Base-by-base conservation (phyloP, 306 rosid genomes). In the Rosa multiflora region DNA sequence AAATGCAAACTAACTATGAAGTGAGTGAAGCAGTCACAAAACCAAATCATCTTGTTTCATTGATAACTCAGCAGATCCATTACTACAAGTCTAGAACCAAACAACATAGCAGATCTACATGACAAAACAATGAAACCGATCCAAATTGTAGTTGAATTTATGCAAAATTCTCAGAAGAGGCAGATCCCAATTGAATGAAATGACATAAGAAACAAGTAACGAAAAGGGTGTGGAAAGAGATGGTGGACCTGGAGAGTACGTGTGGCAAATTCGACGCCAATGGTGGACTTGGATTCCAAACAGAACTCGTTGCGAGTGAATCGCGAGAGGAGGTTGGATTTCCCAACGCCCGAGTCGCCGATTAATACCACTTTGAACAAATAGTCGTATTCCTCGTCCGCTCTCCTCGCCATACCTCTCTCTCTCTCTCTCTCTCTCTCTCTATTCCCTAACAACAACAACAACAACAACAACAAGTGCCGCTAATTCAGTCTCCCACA, bases 231-330 rank as follows among this genome's bases (percentile, higher is more conserved):
- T 32, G 35, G 35, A 32, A 32, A 48, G 71, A 64, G 42, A 79
- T 32, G 35, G 35, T 32, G 35, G 11, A 12, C 97, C 97, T 94
- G 82, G n/a, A 94, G 97, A 8, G 98, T 94, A 18, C 97, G 94
- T 12, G 98, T 92, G 64, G 98, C 97, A 75, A 94, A 94, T 82
- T 94, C 98, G 21, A 94, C 97, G 70, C 98, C 98, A 74, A 94
- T 94, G 76, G 98, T 94, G 82, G 98, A 94, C 81, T 92, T 94
- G 29, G 99, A 94, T 79, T 94, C 99, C 80, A 94, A 86, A 67
- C 97, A 91, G 56, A 94, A 94, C 85, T 94, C 99, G 72, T 94
- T 94, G 82, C 99, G 97, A 47, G 99, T 94, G 82, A 94, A 94
- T 86, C 99, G 97, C 89, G 99, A 94, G 1, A 94, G 97, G 47